phyloP scores from a whole-genome alignment of 306 rosid species.

The Alnus glutinosa region DNA sequence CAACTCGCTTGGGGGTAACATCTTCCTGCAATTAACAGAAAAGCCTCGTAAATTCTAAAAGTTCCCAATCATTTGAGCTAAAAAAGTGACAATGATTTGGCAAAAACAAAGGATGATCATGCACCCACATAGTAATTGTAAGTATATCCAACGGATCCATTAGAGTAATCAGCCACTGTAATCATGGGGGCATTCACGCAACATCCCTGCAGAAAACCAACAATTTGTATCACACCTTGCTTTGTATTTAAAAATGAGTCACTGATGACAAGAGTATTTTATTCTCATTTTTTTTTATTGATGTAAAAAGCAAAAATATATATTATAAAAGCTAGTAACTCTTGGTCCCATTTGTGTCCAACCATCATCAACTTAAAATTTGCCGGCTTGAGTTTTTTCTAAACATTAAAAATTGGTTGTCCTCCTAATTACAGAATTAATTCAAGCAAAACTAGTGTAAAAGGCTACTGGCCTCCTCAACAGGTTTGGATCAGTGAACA shows the following conservation, averaged over 20 bases:
- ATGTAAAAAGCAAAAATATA: not conserved
- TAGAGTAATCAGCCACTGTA: slow-evolving; percentile 96
- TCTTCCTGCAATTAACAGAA: slow-evolving; percentile 74
- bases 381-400: not conserved
- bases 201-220: slow-evolving; percentile 70
- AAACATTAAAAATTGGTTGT: not conserved
- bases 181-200: slow-evolving; percentile 99
- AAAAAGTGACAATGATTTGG: not conserved
- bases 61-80: not conserved
- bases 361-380: not conserved
- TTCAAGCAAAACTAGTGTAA: slow-evolving; percentile 17
- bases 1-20: slow-evolving; percentile 76
- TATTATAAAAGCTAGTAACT: too few species aligned
- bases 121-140: slow-evolving; percentile 83
- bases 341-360: too few species aligned
- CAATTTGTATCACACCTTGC: slow-evolving; percentile 12
- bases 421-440: slow-evolving; percentile 12
- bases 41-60: slow-evolving; percentile 11
- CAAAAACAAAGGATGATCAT: slow-evolving; percentile 1
- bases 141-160: slow-evolving; percentile 88
- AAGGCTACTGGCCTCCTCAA: slow-evolving; percentile 4
- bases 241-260: not conserved
- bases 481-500: slow-evolving; percentile 11
- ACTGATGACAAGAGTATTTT: not conserved
- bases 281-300: not conserved